phyloP scores from a whole-genome alignment of 495 filamentous ascomycete genomes.

The Lindgomyces ingoldianus region DNA sequence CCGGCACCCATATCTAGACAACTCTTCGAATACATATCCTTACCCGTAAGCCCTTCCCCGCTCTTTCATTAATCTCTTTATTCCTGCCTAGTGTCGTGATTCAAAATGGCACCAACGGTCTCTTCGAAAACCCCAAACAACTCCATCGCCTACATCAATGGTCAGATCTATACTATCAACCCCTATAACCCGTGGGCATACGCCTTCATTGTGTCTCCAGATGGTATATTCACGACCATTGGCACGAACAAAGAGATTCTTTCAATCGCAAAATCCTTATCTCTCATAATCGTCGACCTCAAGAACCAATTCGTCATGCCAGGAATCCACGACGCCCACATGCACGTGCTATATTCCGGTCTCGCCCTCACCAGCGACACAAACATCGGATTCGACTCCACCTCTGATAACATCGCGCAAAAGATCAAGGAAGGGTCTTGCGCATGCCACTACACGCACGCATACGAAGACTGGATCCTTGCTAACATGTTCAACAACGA shows the following conservation, averaged over 20 bases:
- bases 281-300: constrained; percentile 15
- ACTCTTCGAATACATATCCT: not conserved
- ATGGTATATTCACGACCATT: constrained; percentile 7
- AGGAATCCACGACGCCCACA: constrained; percentile 31
- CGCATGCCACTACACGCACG: constrained; percentile 15
- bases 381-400: constrained; percentile 6
- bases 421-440: constrained; percentile 24
- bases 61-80: not conserved
- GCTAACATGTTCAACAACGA: constrained; percentile 5
- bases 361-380: constrained; percentile 17
- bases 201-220: constrained; percentile 20
- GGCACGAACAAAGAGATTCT: constrained; percentile 4
- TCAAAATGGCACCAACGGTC: not conserved
- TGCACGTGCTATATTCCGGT: constrained; percentile 22
- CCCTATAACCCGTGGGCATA: constrained; percentile 8
- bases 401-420: constrained; percentile 8
- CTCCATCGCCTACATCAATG: constrained; percentile 10
- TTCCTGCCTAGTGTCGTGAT: not conserved
- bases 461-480: constrained; percentile 23
- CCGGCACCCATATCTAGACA: not conserved
- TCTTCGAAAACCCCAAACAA: constrained; percentile 7
- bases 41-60: not conserved
- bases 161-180: constrained; percentile 12
- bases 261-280: not conserved
- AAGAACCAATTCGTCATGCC: constrained; percentile 25